A percentile compares a stretch with the other conserved stretches of the same genome.
Conservation (phyloP, 2,329 filamentous ascomycete species). For the Cadophora sp. region DNA sequence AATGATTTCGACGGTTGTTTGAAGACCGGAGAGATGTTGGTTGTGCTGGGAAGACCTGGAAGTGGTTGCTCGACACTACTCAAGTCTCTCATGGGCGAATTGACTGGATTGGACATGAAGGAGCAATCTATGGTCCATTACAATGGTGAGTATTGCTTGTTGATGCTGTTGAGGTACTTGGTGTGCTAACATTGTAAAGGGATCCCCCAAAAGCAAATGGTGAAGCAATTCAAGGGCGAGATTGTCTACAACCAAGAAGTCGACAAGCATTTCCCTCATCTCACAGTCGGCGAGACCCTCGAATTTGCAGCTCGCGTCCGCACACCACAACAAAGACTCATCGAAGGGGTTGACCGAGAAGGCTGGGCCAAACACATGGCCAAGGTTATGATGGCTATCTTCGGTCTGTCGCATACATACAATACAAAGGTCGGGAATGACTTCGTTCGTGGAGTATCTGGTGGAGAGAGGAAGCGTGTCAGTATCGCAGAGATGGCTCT, state of each 20-base stretch:
- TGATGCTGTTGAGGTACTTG: slow-evolving; percentile 35
- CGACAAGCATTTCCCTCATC: slow-evolving; percentile 77
- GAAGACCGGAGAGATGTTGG: slow-evolving; percentile 68
- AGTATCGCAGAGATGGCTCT: slow-evolving; percentile 79
- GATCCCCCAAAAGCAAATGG: slow-evolving; percentile 56
- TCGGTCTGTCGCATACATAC: slow-evolving; percentile 74
- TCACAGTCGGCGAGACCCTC: slow-evolving; percentile 78
- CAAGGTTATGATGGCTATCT: slow-evolving; percentile 73
- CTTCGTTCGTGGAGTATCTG: slow-evolving; percentile 72
- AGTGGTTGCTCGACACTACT: slow-evolving; percentile 70
- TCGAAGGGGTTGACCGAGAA: slow-evolving; percentile 63
- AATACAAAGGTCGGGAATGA: slow-evolving; percentile 80
- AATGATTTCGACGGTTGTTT: slow-evolving; percentile 69
- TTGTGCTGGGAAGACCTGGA: slow-evolving; percentile 71
- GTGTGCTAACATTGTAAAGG: slow-evolving; percentile 58
- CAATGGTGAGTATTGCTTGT: slow-evolving; percentile 57
- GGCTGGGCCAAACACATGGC: slow-evolving; percentile 53
- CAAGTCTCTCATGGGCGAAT: slow-evolving; percentile 65
- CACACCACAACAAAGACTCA: slow-evolving; percentile 63
- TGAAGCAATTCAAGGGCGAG: slow-evolving; percentile 67
- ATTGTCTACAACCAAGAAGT: slow-evolving; percentile 78
- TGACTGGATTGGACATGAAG: slow-evolving; percentile 62
- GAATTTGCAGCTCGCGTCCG: slow-evolving; percentile 74
- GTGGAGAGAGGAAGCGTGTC: slow-evolving; percentile 79
- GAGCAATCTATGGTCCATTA: slow-evolving; percentile 63